Conservation (phyloP, 768 basidiomycete species). For the Mycena metata region DNA sequence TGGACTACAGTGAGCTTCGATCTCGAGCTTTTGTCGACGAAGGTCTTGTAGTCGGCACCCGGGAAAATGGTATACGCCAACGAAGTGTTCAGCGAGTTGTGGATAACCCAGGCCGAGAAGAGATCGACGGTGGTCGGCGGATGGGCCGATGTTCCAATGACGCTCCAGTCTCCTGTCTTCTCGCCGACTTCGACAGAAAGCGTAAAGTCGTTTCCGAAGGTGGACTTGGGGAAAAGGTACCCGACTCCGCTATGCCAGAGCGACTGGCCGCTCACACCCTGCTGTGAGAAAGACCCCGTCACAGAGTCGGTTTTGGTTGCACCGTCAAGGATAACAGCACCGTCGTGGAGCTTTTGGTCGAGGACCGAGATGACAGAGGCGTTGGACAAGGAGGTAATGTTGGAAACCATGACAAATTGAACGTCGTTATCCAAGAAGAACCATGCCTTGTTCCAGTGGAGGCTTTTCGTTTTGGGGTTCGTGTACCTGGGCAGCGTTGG, state of each 20-base stretch:
- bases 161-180: slow-evolving; percentile 71
- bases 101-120: slow-evolving; percentile 74
- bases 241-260: slow-evolving; percentile 80
- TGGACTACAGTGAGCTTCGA: slow-evolving; percentile 53
- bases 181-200: slow-evolving; percentile 58
- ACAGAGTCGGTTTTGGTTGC: slow-evolving; percentile 24
- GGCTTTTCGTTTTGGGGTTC: slow-evolving; percentile 67
- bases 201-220: slow-evolving; percentile 42
- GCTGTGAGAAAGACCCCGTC: neutral
- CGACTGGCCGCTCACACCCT: slow-evolving; percentile 43
- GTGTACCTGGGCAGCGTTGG: too few relatives aligned
- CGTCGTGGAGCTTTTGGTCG: slow-evolving; percentile 69
- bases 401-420: slow-evolving; percentile 73
- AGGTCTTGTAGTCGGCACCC: slow-evolving; percentile 55
- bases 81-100: slow-evolving; percentile 50
- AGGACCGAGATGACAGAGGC: slow-evolving; percentile 73
- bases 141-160: slow-evolving; percentile 72
- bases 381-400: slow-evolving; percentile 58
- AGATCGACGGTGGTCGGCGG: slow-evolving; percentile 71
- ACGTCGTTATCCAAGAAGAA: slow-evolving; percentile 78
- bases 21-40: slow-evolving; percentile 53
- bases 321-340: slow-evolving; percentile 60
- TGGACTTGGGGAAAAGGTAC: slow-evolving; percentile 61
- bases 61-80: slow-evolving; percentile 72
- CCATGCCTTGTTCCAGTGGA: slow-evolving; percentile 79